Conservation (phyloP, 2,329 filamentous ascomycete species). For the Colletotrichum sp. region DNA sequence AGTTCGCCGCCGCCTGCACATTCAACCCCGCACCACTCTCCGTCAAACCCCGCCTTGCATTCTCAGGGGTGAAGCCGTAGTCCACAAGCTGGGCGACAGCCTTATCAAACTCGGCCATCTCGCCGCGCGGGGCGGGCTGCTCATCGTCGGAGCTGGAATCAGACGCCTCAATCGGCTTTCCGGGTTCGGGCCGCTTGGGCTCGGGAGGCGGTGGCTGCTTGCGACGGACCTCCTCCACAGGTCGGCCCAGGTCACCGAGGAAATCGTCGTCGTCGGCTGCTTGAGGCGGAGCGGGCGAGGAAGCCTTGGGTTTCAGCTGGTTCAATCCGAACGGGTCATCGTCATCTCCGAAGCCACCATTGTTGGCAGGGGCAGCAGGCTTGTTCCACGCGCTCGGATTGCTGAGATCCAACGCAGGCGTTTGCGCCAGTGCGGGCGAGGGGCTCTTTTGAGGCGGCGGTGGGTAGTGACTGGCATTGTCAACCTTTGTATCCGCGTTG, state of each 20-base stretch:
- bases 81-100: constrained; percentile 90
- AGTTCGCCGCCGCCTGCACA: constrained; percentile 86
- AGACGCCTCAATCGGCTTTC: constrained; percentile 59
- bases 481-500: constrained; percentile 68
- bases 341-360: constrained; percentile 63
- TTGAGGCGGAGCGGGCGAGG: constrained; percentile 28
- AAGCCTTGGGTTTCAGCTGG: constrained; percentile 56
- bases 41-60: constrained; percentile 78
- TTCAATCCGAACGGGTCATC: constrained; percentile 89
- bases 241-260: constrained; percentile 67
- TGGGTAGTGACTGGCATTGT: constrained; percentile 69
- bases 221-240: constrained; percentile 66
- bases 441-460: constrained; percentile 52
- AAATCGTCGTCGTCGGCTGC: constrained; percentile 63
- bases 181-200: constrained; percentile 51
- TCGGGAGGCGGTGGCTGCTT: constrained; percentile 42
- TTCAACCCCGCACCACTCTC: constrained; percentile 81
- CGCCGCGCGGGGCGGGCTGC: constrained; percentile 26
- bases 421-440: constrained; percentile 45
- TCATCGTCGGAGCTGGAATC: constrained; percentile 54
- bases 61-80: constrained; percentile 90
- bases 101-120: constrained; percentile 63
- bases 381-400: constrained; percentile 59
- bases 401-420: constrained; percentile 53
- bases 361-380: constrained; percentile 29